These are phyloP conservation scores for Citrullus mucosospermus DNA, from an alignment of 306 rosid species.

Conservation along the genomic window DNA sequence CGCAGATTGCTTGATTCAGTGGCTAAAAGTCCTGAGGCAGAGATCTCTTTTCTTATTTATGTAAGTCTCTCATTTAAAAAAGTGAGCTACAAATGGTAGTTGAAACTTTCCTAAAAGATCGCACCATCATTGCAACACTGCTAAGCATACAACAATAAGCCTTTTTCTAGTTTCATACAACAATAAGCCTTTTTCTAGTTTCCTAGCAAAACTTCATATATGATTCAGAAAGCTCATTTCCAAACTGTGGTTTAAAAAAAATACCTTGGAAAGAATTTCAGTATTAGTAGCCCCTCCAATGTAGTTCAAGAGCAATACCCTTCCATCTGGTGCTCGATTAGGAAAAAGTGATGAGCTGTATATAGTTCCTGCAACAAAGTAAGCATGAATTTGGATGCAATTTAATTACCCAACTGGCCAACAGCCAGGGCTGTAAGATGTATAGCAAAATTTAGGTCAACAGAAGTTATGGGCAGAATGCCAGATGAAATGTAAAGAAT, in stretches of 20 bases:
- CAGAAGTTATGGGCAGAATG: background rate
- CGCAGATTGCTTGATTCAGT: background rate
- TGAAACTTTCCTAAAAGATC: background rate
- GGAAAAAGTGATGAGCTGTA: constrained; percentile 97
- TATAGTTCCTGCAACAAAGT: constrained; percentile 61
- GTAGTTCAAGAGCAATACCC: constrained; percentile 86
- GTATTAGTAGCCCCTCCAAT: constrained; percentile 96
- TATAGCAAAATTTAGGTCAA: background rate
- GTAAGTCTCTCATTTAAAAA: background rate
- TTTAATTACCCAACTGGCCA: background rate
- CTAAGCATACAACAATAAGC: background rate
- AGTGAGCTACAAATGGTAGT: background rate
- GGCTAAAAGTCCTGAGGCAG: background rate
- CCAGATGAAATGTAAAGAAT: background rate
- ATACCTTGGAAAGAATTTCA: constrained; percentile 70
- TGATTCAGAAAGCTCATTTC: background rate
- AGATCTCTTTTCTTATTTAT: background rate
- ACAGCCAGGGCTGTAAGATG: background rate
- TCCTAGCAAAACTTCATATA: background rate
- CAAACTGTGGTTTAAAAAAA: constrained; percentile 10
- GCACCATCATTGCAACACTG: background rate
- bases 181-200: background rate
- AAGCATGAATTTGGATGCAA: background rate
- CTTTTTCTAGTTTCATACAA: background rate
- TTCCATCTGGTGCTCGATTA: constrained; percentile 84